Evolutionary conservation across 805 yeast genomes (phyloP).

Genomic region (Candida cerambycidarum): DNA sequence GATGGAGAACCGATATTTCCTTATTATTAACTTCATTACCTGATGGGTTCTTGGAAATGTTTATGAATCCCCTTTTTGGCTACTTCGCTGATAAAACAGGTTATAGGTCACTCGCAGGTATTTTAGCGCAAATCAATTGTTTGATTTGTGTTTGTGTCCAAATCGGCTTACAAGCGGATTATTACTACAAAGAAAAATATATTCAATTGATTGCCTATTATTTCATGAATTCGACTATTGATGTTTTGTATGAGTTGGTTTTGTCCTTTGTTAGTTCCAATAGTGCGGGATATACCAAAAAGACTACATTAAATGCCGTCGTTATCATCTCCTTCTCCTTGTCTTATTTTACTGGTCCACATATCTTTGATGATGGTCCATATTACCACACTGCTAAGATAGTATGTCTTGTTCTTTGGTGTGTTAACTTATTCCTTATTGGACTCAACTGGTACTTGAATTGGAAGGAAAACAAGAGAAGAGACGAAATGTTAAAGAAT

Average conservation of each 20-base stretch:
- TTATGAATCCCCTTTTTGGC: slow-evolving; percentile 41
- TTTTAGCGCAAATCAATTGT: slow-evolving; percentile 28
- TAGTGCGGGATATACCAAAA: slow-evolving; percentile 59
- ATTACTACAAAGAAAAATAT: slow-evolving; percentile 17
- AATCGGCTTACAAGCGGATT: slow-evolving; percentile 44
- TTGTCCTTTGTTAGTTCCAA: slow-evolving; percentile 38
- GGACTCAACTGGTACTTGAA: too few relatives aligned
- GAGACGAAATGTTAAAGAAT: slow-evolving; percentile 27
- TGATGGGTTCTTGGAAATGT: too few relatives aligned
- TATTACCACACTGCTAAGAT: slow-evolving; percentile 38
- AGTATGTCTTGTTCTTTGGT: slow-evolving; percentile 23
- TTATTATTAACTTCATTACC: too few relatives aligned
- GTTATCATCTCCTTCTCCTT: slow-evolving; percentile 49
- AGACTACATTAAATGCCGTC: slow-evolving; percentile 45
- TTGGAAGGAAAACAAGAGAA: slow-evolving; percentile 42
- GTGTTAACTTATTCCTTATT: slow-evolving; percentile 22
- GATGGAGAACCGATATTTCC: slow-evolving; percentile 20
- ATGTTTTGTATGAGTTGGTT: neutral
- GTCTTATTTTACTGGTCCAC: slow-evolving; percentile 59
- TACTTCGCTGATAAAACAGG: slow-evolving; percentile 32
- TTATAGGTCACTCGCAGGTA: slow-evolving; percentile 22
- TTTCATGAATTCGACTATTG: neutral
- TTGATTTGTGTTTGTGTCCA: slow-evolving; percentile 20
- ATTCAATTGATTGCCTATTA: slow-evolving; percentile 29
- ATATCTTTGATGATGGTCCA: slow-evolving; percentile 50